Percentiles rank a stretch among this genome's conserved stretches.
phyloP scores from a whole-genome alignment of 371 early-diverging fungal species.

The Apophysomyces ossiformis region DNA sequence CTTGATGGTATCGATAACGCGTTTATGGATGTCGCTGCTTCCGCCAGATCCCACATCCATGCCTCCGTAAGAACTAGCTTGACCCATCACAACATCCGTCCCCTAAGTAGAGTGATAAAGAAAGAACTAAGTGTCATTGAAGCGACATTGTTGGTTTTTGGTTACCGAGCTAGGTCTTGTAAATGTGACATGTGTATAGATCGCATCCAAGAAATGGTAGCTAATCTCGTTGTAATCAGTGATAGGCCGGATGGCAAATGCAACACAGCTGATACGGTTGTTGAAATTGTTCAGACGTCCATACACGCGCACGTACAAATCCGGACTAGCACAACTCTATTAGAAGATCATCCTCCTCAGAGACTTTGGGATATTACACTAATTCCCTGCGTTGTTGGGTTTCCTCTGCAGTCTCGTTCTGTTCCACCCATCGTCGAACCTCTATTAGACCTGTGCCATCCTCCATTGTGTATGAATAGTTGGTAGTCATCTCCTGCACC shows the following conservation, averaged over 20 bases:
- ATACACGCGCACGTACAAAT: conserved; percentile 68
- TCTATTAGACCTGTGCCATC: conserved; percentile 83
- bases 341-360: conserved; percentile 13
- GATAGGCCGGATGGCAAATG: conserved; percentile 63
- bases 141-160: background rate
- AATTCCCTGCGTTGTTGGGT: conserved; percentile 23
- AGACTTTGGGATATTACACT: conserved; percentile 1
- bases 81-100: conserved; percentile 3
- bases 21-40: conserved; percentile 15
- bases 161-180: conserved; percentile 35
- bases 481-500: conserved; percentile 55
- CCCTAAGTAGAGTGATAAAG: background rate
- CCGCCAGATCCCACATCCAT: conserved; percentile 3
- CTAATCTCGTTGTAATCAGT: conserved; percentile 77
- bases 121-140: background rate
- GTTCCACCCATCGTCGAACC: conserved; percentile 66
- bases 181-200: conserved; percentile 62
- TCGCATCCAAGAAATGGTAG: conserved; percentile 70
- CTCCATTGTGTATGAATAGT: conserved; percentile 67
- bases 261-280: conserved; percentile 52
- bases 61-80: background rate
- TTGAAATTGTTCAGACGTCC: conserved; percentile 71
- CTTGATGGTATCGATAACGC: conserved; percentile 33
- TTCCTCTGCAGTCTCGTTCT: conserved; percentile 39
- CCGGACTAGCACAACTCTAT: conserved; percentile 39